phyloP scores from a whole-genome alignment of 768 basidiomycete species.

The Symmetrospora coprosmae region DNA sequence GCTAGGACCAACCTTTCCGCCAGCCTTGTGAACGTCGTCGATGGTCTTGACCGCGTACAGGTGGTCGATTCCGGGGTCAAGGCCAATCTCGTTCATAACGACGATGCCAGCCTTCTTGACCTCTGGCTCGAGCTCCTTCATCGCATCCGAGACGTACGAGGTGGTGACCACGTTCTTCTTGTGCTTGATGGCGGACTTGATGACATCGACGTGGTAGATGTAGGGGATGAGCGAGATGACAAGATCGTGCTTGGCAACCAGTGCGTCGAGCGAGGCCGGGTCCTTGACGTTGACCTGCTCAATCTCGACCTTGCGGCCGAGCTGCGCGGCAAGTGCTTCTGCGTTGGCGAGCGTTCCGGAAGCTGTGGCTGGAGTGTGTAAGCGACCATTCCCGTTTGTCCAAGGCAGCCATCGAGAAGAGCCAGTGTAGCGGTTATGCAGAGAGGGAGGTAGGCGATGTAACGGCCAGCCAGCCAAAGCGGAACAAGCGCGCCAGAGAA shows the following conservation, averaged over 20 bases:
- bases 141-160: slow-evolving; percentile 79
- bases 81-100: slow-evolving; percentile 93
- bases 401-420: not conserved
- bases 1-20: slow-evolving; percentile 58
- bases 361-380: slow-evolving; percentile 43
- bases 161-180: slow-evolving; percentile 94
- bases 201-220: slow-evolving; percentile 73
- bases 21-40: slow-evolving; percentile 78
- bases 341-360: slow-evolving; percentile 76
- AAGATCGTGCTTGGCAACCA: slow-evolving; percentile 72
- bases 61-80: slow-evolving; percentile 68
- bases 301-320: slow-evolving; percentile 52
- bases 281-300: slow-evolving; percentile 67
- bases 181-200: slow-evolving; percentile 74
- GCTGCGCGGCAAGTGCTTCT: slow-evolving; percentile 50
- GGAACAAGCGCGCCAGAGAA: no score
- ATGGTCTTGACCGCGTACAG: slow-evolving; percentile 88
- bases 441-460: not conserved
- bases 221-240: slow-evolving; percentile 96
- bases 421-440: not conserved
- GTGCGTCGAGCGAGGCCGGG: slow-evolving; percentile 56
- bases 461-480: no score
- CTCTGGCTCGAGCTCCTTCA: slow-evolving; percentile 67
- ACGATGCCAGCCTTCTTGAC: slow-evolving; percentile 77
- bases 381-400: not conserved